These are phyloP conservation scores for Myxozyma vanderwaltii DNA, from an alignment of 805 yeast genomes.

Conservation along the genomic window DNA sequence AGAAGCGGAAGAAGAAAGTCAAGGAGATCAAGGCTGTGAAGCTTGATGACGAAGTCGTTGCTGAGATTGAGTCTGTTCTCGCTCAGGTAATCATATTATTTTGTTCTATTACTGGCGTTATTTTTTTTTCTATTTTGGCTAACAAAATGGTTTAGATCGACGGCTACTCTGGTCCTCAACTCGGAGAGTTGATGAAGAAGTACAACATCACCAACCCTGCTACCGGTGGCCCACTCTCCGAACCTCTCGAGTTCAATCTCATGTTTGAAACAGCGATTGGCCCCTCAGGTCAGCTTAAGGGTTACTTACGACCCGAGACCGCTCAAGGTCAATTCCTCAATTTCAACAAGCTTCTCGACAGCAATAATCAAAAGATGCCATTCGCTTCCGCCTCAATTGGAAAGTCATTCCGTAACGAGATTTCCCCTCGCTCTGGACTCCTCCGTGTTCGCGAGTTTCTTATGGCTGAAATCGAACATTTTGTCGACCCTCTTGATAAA, in stretches of 20 bases:
- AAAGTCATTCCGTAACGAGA: constrained; percentile 97
- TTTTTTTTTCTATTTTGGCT: neutral
- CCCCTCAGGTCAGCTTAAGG: constrained; percentile 95
- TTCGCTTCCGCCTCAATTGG: constrained; percentile 99
- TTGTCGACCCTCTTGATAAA: constrained; percentile 90
- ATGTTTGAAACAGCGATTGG: constrained; percentile 99
- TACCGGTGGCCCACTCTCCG: constrained; percentile 80
- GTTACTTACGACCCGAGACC: constrained; percentile 96
- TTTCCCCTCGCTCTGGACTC: constrained; percentile 96
- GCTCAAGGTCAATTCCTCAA: constrained; percentile 99
- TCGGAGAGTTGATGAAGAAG: constrained; percentile 84
- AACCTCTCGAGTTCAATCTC: constrained; percentile 92
- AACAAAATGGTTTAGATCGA: constrained; percentile 59
- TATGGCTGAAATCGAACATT: constrained; percentile 99
- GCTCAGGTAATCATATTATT: too few relatives aligned
- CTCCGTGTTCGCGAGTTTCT: constrained; percentile 97
- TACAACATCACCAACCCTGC: constrained; percentile 88
- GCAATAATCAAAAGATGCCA: constrained; percentile 95
- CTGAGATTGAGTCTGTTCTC: constrained; percentile 80
- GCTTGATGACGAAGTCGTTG: constrained; percentile 75
- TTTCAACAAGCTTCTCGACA: constrained; percentile 89
- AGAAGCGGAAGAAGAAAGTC: constrained; percentile 93
- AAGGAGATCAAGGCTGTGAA: constrained; percentile 85
- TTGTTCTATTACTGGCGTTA: neutral
- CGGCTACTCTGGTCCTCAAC: constrained; percentile 88